A percentile compares a stretch with the other conserved stretches of the same genome.
Conservation (phyloP, 1,284 basidiomycete species). For the Boletellus sp. region DNA sequence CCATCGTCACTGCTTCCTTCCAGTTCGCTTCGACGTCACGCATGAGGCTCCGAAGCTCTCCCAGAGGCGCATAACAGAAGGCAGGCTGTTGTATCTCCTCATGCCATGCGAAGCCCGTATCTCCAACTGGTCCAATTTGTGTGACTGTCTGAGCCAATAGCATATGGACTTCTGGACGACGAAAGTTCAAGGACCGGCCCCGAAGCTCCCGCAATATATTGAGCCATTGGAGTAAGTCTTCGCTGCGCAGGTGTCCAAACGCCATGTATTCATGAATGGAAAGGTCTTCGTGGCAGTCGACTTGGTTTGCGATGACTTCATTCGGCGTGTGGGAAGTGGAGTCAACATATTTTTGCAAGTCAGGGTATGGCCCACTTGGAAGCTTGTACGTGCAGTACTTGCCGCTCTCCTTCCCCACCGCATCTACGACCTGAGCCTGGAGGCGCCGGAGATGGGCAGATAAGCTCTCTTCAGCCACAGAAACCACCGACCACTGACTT, state of each 20-base stretch:
- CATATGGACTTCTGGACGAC: background rate
- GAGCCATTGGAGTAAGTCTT: background rate
- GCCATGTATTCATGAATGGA: slow-evolving; percentile 1
- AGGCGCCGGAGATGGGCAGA: no score
- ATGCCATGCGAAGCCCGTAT: background rate
- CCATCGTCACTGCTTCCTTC: background rate
- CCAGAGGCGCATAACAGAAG: background rate
- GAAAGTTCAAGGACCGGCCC: background rate
- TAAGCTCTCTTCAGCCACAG: no score
- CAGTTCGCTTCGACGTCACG: background rate
- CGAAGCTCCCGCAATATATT: background rate
- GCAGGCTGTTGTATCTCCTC: background rate
- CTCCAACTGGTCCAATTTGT: background rate
- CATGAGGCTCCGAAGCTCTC: background rate
- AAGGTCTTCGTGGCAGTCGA: background rate
- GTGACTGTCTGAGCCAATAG: background rate
- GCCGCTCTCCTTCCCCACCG: no score
- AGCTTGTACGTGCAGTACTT: background rate
- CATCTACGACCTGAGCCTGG: no score
- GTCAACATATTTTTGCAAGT: slow-evolving; percentile 5
- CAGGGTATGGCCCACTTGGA: background rate
- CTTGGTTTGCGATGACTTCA: background rate
- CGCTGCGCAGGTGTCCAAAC: background rate
- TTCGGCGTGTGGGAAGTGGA: background rate
- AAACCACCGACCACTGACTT: no score